Evolutionary conservation across 2,329 filamentous ascomycete species (phyloP).

Genomic region (Aspergillus pseudoviridinutans): DNA sequence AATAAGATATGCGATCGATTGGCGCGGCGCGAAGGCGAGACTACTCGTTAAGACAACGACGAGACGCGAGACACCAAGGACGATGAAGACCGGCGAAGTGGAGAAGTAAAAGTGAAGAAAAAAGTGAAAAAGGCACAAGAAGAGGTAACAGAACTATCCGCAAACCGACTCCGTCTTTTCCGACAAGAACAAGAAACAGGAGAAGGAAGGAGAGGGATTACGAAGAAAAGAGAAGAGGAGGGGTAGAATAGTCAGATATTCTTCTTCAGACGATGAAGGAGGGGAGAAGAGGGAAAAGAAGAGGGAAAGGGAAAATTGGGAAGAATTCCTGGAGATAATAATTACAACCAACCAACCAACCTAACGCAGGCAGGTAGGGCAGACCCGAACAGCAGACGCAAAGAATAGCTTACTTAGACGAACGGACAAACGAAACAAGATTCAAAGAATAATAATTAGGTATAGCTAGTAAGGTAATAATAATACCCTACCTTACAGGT

Average conservation of each 20-base stretch:
- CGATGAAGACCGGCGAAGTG: constrained; percentile 24
- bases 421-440: constrained; percentile 18
- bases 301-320: constrained; percentile 13
- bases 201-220: constrained; percentile 16
- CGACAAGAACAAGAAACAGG: constrained; percentile 23
- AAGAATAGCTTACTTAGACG: constrained; percentile 14
- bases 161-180: constrained; percentile 30
- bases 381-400: constrained; percentile 17
- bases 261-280: constrained; percentile 18
- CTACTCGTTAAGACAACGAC: constrained; percentile 17
- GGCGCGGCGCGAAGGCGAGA: constrained; percentile 15
- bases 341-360: neutral
- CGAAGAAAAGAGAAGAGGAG: constrained; percentile 14
- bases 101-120: constrained; percentile 18
- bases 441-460: constrained; percentile 1
- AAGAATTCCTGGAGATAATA: constrained; percentile 6
- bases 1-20: constrained; percentile 14
- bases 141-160: constrained; percentile 23
- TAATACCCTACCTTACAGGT: constrained; percentile 3
- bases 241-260: constrained; percentile 17
- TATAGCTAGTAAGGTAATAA: constrained; percentile 2
- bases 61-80: constrained; percentile 19
- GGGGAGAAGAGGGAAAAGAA: constrained; percentile 13
- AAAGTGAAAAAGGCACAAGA: constrained; percentile 14
- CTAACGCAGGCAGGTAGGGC: constrained; percentile 11